phyloP scores from a whole-genome alignment of 345 rosid genomes.

The Cardiospermum halicacabum region DNA sequence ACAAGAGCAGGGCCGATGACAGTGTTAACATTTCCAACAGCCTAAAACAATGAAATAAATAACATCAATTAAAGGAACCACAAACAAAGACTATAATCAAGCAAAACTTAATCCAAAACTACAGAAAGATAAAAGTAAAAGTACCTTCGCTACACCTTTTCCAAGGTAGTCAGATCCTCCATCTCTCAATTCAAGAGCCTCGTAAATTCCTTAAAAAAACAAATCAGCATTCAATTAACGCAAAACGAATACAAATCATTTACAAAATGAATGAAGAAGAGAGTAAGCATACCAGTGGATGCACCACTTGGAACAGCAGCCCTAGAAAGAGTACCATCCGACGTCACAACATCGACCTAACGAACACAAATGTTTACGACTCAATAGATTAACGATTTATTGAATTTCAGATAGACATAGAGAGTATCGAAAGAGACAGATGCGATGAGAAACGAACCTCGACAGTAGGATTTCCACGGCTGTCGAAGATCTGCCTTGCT shows the following conservation, averaged over 20 bases:
- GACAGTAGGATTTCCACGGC: constrained; percentile 98
- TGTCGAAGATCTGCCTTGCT: constrained; percentile 95
- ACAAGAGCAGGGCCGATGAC: constrained; percentile 85
- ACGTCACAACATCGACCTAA: constrained; percentile 63
- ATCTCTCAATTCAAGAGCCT: constrained; percentile 93
- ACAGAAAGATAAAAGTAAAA: too few species aligned
- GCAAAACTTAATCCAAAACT: neutral
- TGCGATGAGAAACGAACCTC: constrained; percentile 47
- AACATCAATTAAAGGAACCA: neutral
- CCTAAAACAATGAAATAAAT: constrained; percentile 37
- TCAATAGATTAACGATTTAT: too few species aligned
- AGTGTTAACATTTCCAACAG: constrained; percentile 70
- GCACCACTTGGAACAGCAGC: constrained; percentile 99
- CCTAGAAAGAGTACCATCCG: constrained; percentile 49
- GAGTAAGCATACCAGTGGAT: constrained; percentile 68
- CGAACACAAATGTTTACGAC: too few species aligned
- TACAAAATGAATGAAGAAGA: neutral
- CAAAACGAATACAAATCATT: neutral
- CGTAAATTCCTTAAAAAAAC: constrained; percentile 65
- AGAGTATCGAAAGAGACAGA: constrained; percentile 14
- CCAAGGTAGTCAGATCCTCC: constrained; percentile 97
- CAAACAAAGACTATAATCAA: neutral
- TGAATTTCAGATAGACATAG: too few species aligned
- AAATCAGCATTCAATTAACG: neutral
- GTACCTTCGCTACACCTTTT: constrained; percentile 95